Percentiles rank a stretch among this genome's conserved stretches.
These are phyloP conservation scores for Trichophyton schoenleinii DNA, from an alignment of 2,329 filamentous ascomycete genomes.

Conservation along the genomic window DNA sequence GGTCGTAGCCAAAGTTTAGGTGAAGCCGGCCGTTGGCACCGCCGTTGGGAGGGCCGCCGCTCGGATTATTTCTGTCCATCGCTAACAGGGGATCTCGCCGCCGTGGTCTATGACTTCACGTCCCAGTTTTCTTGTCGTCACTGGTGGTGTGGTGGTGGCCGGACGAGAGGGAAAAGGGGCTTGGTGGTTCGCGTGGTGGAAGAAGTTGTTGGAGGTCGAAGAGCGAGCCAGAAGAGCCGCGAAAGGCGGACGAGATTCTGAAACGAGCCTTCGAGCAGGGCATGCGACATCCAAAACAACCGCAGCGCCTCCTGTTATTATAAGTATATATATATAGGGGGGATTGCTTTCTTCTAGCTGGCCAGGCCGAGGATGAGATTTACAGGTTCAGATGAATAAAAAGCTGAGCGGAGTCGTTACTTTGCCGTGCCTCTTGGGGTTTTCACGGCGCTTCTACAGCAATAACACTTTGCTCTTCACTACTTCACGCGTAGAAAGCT, in stretches of 20 bases:
- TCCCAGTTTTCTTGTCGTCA: neutral
- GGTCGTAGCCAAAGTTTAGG: slow-evolving; percentile 43
- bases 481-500: neutral
- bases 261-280: neutral
- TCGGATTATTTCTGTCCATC: slow-evolving; percentile 25
- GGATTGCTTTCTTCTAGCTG: too few species aligned
- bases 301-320: too few species aligned
- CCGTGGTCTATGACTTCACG: neutral
- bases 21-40: slow-evolving; percentile 45
- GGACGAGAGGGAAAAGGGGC: neutral
- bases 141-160: neutral
- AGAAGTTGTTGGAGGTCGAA: neutral
- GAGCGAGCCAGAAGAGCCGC: neutral
- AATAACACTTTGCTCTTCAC: too few species aligned
- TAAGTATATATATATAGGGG: too few species aligned
- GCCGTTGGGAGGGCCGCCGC: slow-evolving; percentile 53
- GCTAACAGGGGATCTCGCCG: neutral
- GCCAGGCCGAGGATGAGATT: too few species aligned
- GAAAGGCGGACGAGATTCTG: neutral
- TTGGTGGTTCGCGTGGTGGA: neutral
- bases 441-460: neutral
- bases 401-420: neutral
- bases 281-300: neutral
- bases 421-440: neutral
- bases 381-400: neutral